Conservation (phyloP, 768 basidiomycete species). For the Mycena capillaripes region DNA sequence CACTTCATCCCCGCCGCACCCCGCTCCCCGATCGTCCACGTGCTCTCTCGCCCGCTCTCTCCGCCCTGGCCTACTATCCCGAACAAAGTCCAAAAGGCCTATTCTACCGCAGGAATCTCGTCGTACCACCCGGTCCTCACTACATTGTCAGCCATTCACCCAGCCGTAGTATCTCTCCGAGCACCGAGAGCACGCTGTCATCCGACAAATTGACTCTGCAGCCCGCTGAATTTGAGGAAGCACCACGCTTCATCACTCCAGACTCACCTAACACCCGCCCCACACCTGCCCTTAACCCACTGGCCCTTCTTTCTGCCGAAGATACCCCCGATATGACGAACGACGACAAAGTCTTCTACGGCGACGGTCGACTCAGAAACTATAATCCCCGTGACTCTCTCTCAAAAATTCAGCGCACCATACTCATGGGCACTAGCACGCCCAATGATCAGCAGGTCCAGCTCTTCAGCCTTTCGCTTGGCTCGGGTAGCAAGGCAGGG, state of each 20-base stretch:
- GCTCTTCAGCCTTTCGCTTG: background rate
- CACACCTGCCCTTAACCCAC: background rate
- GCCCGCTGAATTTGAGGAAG: constrained; percentile 9
- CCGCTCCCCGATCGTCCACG: too few species aligned
- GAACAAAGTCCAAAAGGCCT: background rate
- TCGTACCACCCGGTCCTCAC: background rate
- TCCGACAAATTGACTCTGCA: background rate
- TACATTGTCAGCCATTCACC: background rate
- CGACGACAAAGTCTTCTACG: constrained; percentile 8
- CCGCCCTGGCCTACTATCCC: background rate
- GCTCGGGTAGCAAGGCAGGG: background rate
- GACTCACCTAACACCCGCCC: background rate
- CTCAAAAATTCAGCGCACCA: background rate
- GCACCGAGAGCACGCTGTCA: background rate
- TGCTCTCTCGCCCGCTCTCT: too few species aligned
- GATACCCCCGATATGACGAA: background rate
- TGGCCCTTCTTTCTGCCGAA: background rate
- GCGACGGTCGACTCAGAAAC: too few species aligned
- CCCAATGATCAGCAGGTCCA: background rate
- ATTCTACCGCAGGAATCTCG: background rate
- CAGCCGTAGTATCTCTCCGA: background rate
- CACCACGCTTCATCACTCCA: background rate
- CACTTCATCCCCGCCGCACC: too few species aligned
- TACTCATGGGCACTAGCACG: background rate
- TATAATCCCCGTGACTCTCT: background rate